Percentiles rank a stretch among this genome's conserved stretches.
Conservation (phyloP, 2,329 filamentous ascomycete species). For the Claviceps sp. region DNA sequence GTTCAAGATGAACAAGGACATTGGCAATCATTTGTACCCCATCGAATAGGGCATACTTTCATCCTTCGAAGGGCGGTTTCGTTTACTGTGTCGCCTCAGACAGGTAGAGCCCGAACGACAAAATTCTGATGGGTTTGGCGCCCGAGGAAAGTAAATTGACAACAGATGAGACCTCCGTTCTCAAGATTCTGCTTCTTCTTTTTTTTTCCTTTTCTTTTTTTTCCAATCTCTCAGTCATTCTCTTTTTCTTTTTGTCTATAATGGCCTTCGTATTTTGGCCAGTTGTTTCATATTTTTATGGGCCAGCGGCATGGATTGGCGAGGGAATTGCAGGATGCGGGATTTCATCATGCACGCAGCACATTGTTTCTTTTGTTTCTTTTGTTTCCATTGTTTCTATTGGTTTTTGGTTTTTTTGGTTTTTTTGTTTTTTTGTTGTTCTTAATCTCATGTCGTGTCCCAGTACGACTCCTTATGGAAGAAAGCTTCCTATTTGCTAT, state of each 20-base stretch:
- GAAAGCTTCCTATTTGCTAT: not conserved
- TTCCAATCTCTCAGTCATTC: not conserved
- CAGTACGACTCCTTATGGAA: not conserved
- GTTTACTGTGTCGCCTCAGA: not conserved
- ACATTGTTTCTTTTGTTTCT: not conserved
- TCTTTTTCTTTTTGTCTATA: not conserved
- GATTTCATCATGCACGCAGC: not conserved
- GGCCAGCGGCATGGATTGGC: conserved; percentile 7
- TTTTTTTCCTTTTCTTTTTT: not conserved
- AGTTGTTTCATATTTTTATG: conserved; percentile 1
- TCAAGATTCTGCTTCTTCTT: not conserved
- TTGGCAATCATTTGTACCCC: conserved; percentile 79
- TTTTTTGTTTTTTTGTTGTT: not conserved
- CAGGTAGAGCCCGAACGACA: not conserved
- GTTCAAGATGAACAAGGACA: conserved; percentile 98
- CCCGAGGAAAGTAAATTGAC: conserved; percentile 4
- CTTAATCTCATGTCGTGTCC: not conserved
- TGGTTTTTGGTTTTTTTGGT: not conserved
- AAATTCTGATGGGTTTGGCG: conserved; percentile 5
- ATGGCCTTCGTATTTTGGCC: not conserved
- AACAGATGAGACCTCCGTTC: not conserved
- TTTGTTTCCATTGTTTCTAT: not conserved
- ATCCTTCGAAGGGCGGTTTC: not conserved
- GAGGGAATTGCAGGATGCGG: not conserved
- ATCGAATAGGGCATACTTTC: conserved; percentile 49